Evolutionary conservation across 148 eudicot genomes (phyloP).

Genomic region (Chenopodium suecicum): DNA sequence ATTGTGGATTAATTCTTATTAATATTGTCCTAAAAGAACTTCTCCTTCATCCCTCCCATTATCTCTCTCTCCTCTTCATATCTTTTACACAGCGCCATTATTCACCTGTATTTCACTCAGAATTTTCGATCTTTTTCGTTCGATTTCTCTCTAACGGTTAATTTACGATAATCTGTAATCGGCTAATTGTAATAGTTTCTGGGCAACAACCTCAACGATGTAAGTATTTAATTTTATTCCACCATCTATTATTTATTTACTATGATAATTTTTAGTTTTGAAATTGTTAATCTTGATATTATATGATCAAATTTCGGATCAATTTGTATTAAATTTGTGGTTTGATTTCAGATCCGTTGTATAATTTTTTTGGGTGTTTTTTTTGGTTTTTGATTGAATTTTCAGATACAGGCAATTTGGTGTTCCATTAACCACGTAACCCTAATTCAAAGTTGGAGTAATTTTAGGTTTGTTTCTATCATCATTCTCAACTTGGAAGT

Average conservation of each 20-base stretch:
- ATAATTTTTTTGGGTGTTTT: neutral
- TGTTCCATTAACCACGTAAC: neutral
- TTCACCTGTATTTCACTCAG: neutral
- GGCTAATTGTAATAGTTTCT: neutral
- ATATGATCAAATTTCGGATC: neutral
- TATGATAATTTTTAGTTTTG: neutral
- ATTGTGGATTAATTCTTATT: neutral
- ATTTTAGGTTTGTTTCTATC: neutral
- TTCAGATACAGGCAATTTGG: neutral
- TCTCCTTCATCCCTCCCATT: neutral
- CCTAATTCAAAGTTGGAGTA: neutral
- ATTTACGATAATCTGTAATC: neutral
- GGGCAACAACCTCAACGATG: neutral
- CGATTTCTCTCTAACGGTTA: neutral
- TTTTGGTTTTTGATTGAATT: neutral
- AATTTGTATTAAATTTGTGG: neutral
- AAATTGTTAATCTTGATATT: neutral
- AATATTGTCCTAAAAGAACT: neutral
- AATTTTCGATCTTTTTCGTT: neutral
- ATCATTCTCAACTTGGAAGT: neutral
- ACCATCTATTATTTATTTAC: neutral
- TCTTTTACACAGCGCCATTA: neutral
- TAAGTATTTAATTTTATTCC: neutral
- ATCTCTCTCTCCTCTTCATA: neutral
- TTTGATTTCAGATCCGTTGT: neutral